Base-by-base conservation (phyloP, 1,139 yeast genomes). In the Kodamaea ohmeri region DNA sequence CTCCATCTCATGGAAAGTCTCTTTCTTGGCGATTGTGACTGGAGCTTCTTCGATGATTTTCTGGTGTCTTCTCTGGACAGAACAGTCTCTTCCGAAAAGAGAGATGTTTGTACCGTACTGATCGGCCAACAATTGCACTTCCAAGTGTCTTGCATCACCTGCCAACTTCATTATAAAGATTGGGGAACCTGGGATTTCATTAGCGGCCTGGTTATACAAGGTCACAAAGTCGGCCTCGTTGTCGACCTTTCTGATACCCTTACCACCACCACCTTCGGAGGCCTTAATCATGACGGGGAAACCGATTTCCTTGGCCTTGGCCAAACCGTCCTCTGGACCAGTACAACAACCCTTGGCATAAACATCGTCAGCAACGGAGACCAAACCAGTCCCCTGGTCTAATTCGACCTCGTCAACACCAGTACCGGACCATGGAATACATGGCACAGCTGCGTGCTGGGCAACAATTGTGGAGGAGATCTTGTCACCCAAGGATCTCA, bases 371-470 rank as follows among this genome's bases (percentile, higher is more conserved):
- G 83, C 73, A 38, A 92, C 98, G 26, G 96, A 86, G 25, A 92
- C 98, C 48, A 92, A 74, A 47, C 85, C 83, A 25, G 94, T 78
- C 28, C 61, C 55, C 24, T 65, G 54, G 58, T 92, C 96, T 35
- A 87, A 63, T 21, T 60, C 55, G 41, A 92, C 98, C 42, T 83
- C 75, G 47, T 83, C 88, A 38, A 92, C 95, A 51, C 97, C 97
- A 22, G 97, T 86, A 62, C 98, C 98, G 11, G 97, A 89, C 98
- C 98, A 92, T 45, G 98, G 97, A 55, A 92, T 92, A 75, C 97
- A 90, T 35, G 98, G 98, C 25, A 92, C 97, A 29, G 84, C 68
- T 20, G 98, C 98, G 58, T 92, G 97, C 70, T 92, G 98, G 18
- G 98, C 98, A 43, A 92, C 98, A 56, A 92, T 92, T 11, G 98